A percentile compares a stretch with the other conserved stretches of the same genome.
These are phyloP conservation scores for Syncephalastrum contaminatum DNA, from an alignment of 371 early-diverging fungal genomes.

Conservation along the genomic window DNA sequence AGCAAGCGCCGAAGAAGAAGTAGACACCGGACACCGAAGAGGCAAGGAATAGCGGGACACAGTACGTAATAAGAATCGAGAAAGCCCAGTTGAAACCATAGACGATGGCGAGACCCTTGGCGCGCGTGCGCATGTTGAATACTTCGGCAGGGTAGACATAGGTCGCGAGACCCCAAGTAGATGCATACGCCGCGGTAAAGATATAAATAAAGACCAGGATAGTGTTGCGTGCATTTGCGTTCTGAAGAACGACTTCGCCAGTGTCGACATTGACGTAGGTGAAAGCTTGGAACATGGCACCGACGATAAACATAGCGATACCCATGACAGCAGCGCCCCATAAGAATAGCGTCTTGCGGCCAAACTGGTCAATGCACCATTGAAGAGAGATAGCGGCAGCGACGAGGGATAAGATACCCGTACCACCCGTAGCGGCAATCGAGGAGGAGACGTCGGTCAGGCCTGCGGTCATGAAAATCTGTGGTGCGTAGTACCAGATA, in stretches of 20 bases:
- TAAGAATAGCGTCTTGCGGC: slow-evolving; percentile 50
- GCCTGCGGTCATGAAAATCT: slow-evolving; percentile 39
- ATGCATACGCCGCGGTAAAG: slow-evolving; percentile 54
- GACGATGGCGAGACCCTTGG: slow-evolving; percentile 41
- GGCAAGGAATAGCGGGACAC: slow-evolving; percentile 43
- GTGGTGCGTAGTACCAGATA: slow-evolving; percentile 51
- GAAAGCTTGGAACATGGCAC: slow-evolving; percentile 38
- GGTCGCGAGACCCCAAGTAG: slow-evolving; percentile 54
- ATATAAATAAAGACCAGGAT: slow-evolving; percentile 47
- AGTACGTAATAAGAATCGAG: slow-evolving; percentile 48
- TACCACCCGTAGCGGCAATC: slow-evolving; percentile 41
- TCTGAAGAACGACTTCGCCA: slow-evolving; percentile 27
- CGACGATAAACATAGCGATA: slow-evolving; percentile 44
- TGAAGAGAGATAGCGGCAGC: slow-evolving; percentile 56
- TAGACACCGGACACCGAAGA: slow-evolving; percentile 61
- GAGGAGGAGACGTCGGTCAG: slow-evolving; percentile 27
- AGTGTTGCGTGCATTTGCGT: slow-evolving; percentile 27
- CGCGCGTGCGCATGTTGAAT: slow-evolving; percentile 49
- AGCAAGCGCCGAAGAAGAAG: slow-evolving; percentile 55
- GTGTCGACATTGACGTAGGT: slow-evolving; percentile 23
- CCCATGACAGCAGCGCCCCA: slow-evolving; percentile 38
- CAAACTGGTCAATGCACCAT: slow-evolving; percentile 46
- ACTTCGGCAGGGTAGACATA: slow-evolving; percentile 73
- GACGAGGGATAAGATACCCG: slow-evolving; percentile 33
- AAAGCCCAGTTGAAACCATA: slow-evolving; percentile 68